Evolutionary conservation across 1,284 basidiomycete species (phyloP), one percentile per base, ranked within the genome.

Genomic region (Cryptococcus jaspeensis): DNA sequence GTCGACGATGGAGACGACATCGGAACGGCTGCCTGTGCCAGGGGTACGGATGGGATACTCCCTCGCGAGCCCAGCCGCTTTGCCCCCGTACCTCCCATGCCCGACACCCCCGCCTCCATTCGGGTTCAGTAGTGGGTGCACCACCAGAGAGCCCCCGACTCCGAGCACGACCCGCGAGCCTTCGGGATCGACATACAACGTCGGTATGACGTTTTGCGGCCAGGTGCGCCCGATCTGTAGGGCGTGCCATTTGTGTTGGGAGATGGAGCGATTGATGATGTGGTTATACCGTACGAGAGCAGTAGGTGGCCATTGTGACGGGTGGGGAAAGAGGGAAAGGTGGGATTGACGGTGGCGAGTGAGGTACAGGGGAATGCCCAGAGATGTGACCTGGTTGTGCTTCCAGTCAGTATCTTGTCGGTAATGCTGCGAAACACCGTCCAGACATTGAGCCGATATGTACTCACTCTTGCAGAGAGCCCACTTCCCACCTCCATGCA

Each of bases 221-320:
- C 73, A 76, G 11, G 66, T 62, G 5, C 46, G 53, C 3, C 73
- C 75, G 8, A 77, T 56, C 45, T 74, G 73, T 3, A 69, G 49
- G 9, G 73, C 71, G 47, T 71, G 68, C 54, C 71, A 69, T 22
- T 40, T 49, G 40, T 70, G 68, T 7, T 22, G 3, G 0, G 22
- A 11, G 15, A 76, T 54, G 0, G 61, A 53, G 2, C 37, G 53
- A 18, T 52, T 56, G 44, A 71, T 69, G 4, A 32, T 46, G n/a
- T 62, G 58, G 48, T 74, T 62, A 41, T 65, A 52, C 9, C 45
- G 52, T 45, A 73, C 58, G 2, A 72, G 60, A 12, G 40, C 5
- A 2, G 44, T 16, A 2, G 60, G 58, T 4, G 52, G 39, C 71
- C 73, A 73, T 15, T n/a, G 0, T 5, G 44, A 12, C 3, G 56